Base-by-base conservation (phyloP, 2,329 filamentous ascomycete genomes). In the Fusarium neocosmosporiellum region DNA sequence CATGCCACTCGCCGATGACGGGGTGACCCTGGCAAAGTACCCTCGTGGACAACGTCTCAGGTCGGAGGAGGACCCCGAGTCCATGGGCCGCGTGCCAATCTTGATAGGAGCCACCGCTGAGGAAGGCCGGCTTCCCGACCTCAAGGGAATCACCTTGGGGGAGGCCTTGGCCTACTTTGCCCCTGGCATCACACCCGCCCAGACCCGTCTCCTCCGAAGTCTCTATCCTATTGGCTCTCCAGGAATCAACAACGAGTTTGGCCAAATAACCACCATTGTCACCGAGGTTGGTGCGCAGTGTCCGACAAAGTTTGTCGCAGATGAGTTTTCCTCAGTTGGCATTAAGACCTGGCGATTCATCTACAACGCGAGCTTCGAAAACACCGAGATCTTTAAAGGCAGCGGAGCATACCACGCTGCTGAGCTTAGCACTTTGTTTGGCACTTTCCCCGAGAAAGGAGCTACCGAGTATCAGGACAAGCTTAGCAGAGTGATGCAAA, bases 311-410 rank as follows among this genome's bases (percentile, higher is more conserved):
- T 55, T 72, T 2, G 77, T 80, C 8, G 74, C 79, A 6, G 72
- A 80, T 4, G 82, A 82, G 3, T 83, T 82, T 11, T 64, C 72
- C 0, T 37, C 65, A 0, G 75, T 80, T 5, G 81, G 77, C 10
- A 80, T 86, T 8, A 80, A 83, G 0, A 78, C 82, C 10, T 88
- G 84, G 83, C 79, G 82, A 31, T 86, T 84, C 64, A 80, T 83
- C 33, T 88, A 85, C 75, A 82, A 85, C 60, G 86, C 82, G 7
- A 84, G 87, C 75, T 88, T 86, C 80, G 70, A 81, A 16, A 87
- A 87, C 68, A 81, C 83, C 66, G 83, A 62, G 31, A 84, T 72
- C 79, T 82, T 16, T 77, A 76, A 58, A 78, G 76, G 71, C 11
- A 77, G 75, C 31, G 84, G 84, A 13, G 84, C 85, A 1, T 88